These are phyloP conservation scores for Leccinum griseonigrum DNA, from an alignment of 1,284 basidiomycete species.

Conservation along the genomic window DNA sequence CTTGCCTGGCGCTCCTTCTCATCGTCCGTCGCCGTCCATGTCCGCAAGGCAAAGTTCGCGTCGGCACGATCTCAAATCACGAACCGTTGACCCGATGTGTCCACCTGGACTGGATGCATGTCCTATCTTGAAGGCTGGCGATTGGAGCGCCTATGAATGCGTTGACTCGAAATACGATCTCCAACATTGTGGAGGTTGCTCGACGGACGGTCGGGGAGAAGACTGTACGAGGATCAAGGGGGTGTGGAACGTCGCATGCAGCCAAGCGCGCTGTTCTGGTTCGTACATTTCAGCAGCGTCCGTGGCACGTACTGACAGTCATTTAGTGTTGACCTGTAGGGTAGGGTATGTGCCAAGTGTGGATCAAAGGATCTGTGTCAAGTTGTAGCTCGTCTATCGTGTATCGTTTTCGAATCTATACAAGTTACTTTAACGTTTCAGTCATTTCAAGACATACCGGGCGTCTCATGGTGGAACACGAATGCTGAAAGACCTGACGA, in stretches of 20 bases:
- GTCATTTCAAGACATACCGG: slow-evolving; percentile 4
- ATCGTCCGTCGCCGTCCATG: slow-evolving; percentile 9
- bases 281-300: slow-evolving; percentile 4
- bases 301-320: not conserved
- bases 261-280: slow-evolving; percentile 35
- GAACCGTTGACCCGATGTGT: slow-evolving; percentile 29
- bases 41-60: slow-evolving; percentile 5
- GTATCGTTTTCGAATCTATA: not conserved
- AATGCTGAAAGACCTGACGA: not conserved
- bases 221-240: slow-evolving; percentile 70
- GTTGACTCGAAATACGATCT: slow-evolving; percentile 55
- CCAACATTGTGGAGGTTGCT: slow-evolving; percentile 73
- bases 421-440: not conserved
- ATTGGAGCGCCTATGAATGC: slow-evolving; percentile 58
- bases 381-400: slow-evolving; percentile 7
- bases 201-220: slow-evolving; percentile 56
- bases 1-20: not conserved
- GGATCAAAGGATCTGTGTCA: slow-evolving; percentile 18
- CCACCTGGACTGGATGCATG: slow-evolving; percentile 59
- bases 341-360: slow-evolving; percentile 16
- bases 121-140: slow-evolving; percentile 45
- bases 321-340: slow-evolving; percentile 16
- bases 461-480: not conserved
- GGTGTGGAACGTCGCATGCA: slow-evolving; percentile 68
- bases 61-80: slow-evolving; percentile 32